A percentile compares a stretch with the other conserved stretches of the same genome.
Conservation (phyloP, 768 basidiomycete species). For the Cantharellus anzutake region DNA sequence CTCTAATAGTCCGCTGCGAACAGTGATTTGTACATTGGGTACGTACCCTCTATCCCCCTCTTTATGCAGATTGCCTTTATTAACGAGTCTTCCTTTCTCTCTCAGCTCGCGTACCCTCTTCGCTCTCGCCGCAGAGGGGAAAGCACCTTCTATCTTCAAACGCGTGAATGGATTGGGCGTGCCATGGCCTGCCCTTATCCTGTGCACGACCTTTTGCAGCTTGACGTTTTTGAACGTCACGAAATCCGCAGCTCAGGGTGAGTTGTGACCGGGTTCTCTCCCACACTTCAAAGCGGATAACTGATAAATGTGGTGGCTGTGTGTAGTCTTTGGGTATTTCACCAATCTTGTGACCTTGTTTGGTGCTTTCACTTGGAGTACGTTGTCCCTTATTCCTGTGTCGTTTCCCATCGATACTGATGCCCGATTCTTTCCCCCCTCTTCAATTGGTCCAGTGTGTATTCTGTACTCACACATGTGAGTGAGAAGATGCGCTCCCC, state of each 20-base stretch:
- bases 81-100: too few species aligned
- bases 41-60: not conserved
- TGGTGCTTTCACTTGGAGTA: slow-evolving; percentile 21
- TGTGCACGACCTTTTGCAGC: slow-evolving; percentile 35
- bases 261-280: too few species aligned
- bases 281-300: too few species aligned
- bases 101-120: slow-evolving; percentile 9
- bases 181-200: slow-evolving; percentile 24
- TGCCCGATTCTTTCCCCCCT: not conserved
- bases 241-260: slow-evolving; percentile 24
- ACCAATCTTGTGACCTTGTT: slow-evolving; percentile 25
- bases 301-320: too few species aligned
- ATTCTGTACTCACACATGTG: slow-evolving; percentile 45
- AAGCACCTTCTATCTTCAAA: slow-evolving; percentile 12
- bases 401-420: not conserved
- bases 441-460: slow-evolving; percentile 12
- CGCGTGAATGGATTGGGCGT: slow-evolving; percentile 12
- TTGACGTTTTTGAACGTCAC: slow-evolving; percentile 41
- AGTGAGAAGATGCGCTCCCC: slow-evolving; percentile 9
- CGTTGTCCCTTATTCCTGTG: not conserved
- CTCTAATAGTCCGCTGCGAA: slow-evolving; percentile 28
- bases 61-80: not conserved
- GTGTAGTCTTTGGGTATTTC: slow-evolving; percentile 20
- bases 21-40: slow-evolving; percentile 37
- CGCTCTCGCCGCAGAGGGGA: slow-evolving; percentile 12